phyloP scores from a whole-genome alignment of 768 basidiomycete genomes.

The Arthromyces matolae region DNA sequence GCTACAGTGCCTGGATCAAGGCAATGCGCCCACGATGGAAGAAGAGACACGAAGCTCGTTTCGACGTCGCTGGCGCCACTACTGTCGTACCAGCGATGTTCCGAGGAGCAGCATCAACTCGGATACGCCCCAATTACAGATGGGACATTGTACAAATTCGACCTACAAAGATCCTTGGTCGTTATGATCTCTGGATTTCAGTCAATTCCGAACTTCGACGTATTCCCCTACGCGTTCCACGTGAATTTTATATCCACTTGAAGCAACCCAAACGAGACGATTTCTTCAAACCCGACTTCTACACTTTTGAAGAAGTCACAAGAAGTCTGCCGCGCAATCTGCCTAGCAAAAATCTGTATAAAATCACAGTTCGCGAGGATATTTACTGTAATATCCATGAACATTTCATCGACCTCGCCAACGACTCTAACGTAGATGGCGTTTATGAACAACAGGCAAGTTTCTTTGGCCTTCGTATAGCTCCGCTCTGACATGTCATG shows the following conservation, averaged over 20 bases:
- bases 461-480: neutral
- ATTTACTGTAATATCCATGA: constrained; percentile 81
- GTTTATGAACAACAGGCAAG: constrained; percentile 90
- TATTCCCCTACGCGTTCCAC: constrained; percentile 79
- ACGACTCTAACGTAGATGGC: constrained; percentile 92
- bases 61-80: constrained; percentile 37
- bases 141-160: constrained; percentile 96
- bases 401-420: constrained; percentile 89
- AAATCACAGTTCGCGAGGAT: constrained; percentile 78
- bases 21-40: constrained; percentile 80
- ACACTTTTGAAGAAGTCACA: constrained; percentile 68
- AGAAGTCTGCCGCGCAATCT: constrained; percentile 78
- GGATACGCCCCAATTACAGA: constrained; percentile 55
- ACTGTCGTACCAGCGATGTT: constrained; percentile 71
- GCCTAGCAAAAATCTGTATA: constrained; percentile 77
- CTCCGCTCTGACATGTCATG: neutral
- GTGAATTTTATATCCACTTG: constrained; percentile 92
- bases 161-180: constrained; percentile 69
- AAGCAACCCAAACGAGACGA: constrained; percentile 57
- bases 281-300: constrained; percentile 66
- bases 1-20: constrained; percentile 77
- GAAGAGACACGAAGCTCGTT: constrained; percentile 46
- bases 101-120: constrained; percentile 38
- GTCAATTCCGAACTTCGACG: constrained; percentile 76
- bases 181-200: constrained; percentile 85